Conservation (phyloP, 768 basidiomycete genomes). For the Suillus placidus region DNA sequence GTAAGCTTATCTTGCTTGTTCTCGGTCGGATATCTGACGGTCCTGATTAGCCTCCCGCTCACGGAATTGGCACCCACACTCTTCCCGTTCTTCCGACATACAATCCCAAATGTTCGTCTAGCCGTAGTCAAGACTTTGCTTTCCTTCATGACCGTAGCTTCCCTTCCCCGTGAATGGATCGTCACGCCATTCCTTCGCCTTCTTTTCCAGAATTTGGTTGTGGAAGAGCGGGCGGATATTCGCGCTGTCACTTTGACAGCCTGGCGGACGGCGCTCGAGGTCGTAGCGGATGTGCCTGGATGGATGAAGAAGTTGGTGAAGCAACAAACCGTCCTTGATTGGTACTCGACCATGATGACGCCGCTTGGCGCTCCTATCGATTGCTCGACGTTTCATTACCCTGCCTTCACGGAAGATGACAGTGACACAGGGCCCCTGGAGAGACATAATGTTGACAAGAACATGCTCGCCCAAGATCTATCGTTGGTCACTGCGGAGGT, state of each 20-base stretch:
- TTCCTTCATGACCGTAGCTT: constrained; percentile 79
- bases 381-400: constrained; percentile 65
- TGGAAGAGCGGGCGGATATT: constrained; percentile 88
- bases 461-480: constrained; percentile 89
- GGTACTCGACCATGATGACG: constrained; percentile 89
- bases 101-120: constrained; percentile 89
- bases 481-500: constrained; percentile 77
- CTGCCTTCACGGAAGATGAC: constrained; percentile 51
- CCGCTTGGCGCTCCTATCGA: constrained; percentile 85
- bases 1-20: constrained; percentile 49
- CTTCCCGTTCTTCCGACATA: constrained; percentile 97
- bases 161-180: constrained; percentile 82
- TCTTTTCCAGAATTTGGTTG: constrained; percentile 90
- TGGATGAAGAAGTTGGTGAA: constrained; percentile 57
- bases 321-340: constrained; percentile 69
- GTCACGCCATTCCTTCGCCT: constrained; percentile 74
- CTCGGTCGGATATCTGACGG: constrained; percentile 11
- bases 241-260: constrained; percentile 70
- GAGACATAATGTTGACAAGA: constrained; percentile 94
- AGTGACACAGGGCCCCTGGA: constrained; percentile 48
- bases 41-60: constrained; percentile 64
- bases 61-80: constrained; percentile 82
- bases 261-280: constrained; percentile 72
- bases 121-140: constrained; percentile 89
- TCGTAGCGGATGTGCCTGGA: constrained; percentile 48